Evolutionary conservation across 2,329 filamentous ascomycete species (phyloP), one percentile per base, ranked within the genome.

Genomic region (Chlorencoelia australis): DNA sequence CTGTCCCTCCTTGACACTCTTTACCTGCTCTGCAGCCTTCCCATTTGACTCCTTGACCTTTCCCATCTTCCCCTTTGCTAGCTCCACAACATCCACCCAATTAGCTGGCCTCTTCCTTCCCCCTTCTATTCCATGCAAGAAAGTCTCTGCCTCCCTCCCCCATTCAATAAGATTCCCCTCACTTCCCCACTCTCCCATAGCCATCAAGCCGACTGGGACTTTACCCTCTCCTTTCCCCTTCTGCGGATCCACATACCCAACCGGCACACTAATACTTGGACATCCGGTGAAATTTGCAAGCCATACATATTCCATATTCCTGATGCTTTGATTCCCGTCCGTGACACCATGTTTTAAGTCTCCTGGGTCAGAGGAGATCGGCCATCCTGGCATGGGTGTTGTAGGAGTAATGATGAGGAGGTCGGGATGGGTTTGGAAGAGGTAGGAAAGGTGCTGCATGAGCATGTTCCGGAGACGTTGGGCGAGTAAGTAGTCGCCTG

Each of bases 291-390:
- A 79, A 59, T 95, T 95, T 5, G 87, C 82, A 22, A 94, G 60
- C 72, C 82, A 94, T 11, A 83, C 77, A 59, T 85, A 94, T 58
- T 80, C 75, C 85, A 94, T 94, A 53, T 74, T 83, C 17, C 72
- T 66, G n/a, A 94, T 64, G 11, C 75, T 78, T 42, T 63, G 66
- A 55, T 91, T 86, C 0, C 70, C 79, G 56, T 95, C 81, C 24
- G 70, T 79, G 47, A 85, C 65, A 2, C 88, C 88, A 51, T 87
- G 77, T n/a, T 63, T 63, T 11, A 76, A 64, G 26, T 82, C 78
- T 9, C 26, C 37, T 7, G 64, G 68, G 1, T 66, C 59, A 8
- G 57, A 42, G 16, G 79, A 75, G 27, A 73, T 72, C 4, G 51
- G 43, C 82, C 83, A 93, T 8, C 87, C 87, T 0, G 75, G 67